phyloP scores from a whole-genome alignment of 352 stramenopile species.

The Phytophthora nicotianae region DNA sequence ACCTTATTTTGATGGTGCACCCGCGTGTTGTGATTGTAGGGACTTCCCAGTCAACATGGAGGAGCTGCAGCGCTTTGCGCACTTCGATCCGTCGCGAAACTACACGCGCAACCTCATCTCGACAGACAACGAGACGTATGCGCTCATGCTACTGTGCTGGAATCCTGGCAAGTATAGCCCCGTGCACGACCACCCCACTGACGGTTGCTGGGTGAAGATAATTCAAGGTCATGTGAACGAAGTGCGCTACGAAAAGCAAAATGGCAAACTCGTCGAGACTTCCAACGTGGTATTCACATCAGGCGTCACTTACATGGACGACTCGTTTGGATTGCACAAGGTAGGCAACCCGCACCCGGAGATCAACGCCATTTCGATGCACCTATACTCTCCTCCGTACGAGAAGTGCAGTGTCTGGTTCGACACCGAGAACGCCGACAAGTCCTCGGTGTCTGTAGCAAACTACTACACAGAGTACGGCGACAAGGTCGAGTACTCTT shows the following conservation, averaged over 20 bases:
- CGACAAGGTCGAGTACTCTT: slow-evolving; percentile 46
- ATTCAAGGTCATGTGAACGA: slow-evolving; percentile 90
- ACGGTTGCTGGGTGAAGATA: slow-evolving; percentile 92
- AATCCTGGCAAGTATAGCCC: slow-evolving; percentile 89
- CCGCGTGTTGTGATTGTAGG: slow-evolving; percentile 26
- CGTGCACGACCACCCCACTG: slow-evolving; percentile 93
- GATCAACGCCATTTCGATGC: slow-evolving; percentile 90
- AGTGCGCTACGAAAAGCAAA: slow-evolving; percentile 79
- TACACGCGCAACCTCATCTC: slow-evolving; percentile 96
- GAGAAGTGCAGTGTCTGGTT: slow-evolving; percentile 91
- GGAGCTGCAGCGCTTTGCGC: slow-evolving; percentile 76
- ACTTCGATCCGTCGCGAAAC: slow-evolving; percentile 84
- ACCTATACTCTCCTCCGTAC: slow-evolving; percentile 94
- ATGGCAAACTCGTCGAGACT: slow-evolving; percentile 56
- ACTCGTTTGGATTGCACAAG: slow-evolving; percentile 93
- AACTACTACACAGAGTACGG: slow-evolving; percentile 89
- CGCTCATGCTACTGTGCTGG: slow-evolving; percentile 95
- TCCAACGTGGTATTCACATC: slow-evolving; percentile 62
- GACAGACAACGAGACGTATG: slow-evolving; percentile 92
- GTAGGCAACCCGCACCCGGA: slow-evolving; percentile 77
- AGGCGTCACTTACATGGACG: slow-evolving; percentile 91
- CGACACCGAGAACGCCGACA: slow-evolving; percentile 60
- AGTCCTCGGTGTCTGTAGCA: slow-evolving; percentile 70
- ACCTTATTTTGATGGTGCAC: neutral
- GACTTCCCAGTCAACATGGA: slow-evolving; percentile 55